Evolutionary conservation across 108 stramenopile species (phyloP), one percentile per base, ranked within the genome.

Genomic region (Discostella pseudostelligera): DNA sequence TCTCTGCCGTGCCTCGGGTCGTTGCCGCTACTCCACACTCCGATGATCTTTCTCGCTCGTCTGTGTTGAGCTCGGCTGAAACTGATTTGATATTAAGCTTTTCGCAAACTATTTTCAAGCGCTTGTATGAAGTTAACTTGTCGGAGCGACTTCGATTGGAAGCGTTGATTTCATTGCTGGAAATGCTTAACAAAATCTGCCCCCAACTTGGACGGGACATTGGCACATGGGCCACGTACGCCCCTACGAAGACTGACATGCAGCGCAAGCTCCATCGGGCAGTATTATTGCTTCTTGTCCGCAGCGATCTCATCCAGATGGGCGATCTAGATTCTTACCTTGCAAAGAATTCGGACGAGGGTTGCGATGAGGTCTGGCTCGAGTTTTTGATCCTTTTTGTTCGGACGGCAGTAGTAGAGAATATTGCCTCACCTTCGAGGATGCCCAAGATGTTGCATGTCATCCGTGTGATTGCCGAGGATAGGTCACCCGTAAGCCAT

Each of bases 101-200:
- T 56, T 93, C 96, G 0, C 96, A 97, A 62, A 81, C 83, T 11
- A 91, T 98, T 56, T 98, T 99, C 89, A 96, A 97, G 81, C 85
- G 92, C n/a, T 77, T 98, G 12, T 98, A 97, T 66, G 97, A 99
- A 65, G 64, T 92, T 14, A 88, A 70, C 42, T 65, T 95, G 45
- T 70, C 83, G 1, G 95, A 96, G 59, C 93, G 92, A 1, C 70
- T 98, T 20, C 67, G 93, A 0, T 80, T 97, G 17, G 97, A 98
- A 74, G 83, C 85, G 13, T 65, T 93, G 17, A 92, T 96, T 13
- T 82, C 90, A 11, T 66, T 97, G 14, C 76, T 98, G 56, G 94
- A 95, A 59, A 90, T 84, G 37, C 69, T 96, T 22, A 90, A 92
- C 65, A 78, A 80, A 50, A 79, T 82, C 37, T 92, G 88, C 58